Percentiles rank a stretch among this genome's conserved stretches.
These are phyloP conservation scores for Pseudopyrenochaeta lycopersici DNA, from an alignment of 2,329 filamentous ascomycete genomes.

Conservation along the genomic window DNA sequence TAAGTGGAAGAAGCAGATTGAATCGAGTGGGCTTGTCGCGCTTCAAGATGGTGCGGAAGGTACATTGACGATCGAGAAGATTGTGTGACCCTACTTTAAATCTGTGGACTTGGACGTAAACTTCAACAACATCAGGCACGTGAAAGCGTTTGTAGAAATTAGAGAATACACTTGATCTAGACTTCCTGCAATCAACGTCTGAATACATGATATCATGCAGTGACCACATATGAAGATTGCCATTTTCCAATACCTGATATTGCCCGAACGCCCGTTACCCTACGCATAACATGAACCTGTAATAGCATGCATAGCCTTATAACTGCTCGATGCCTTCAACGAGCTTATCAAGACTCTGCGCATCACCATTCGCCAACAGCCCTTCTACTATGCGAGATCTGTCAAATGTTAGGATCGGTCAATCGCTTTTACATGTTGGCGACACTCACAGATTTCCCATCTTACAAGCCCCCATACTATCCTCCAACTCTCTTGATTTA, in stretches of 20 bases:
- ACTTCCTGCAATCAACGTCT: no score
- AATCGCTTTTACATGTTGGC: background rate
- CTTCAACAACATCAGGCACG: background rate
- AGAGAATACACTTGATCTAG: no score
- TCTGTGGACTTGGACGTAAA: background rate
- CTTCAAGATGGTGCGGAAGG: slow-evolving; percentile 33
- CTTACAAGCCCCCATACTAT: slow-evolving; percentile 56
- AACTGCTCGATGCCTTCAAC: slow-evolving; percentile 56
- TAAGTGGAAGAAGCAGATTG: slow-evolving; percentile 80
- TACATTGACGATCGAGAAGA: slow-evolving; percentile 30
- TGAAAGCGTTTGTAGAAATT: background rate
- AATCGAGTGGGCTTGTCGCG: slow-evolving; percentile 59
- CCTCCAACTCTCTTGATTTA: slow-evolving; percentile 84
- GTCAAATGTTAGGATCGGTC: slow-evolving; percentile 18
- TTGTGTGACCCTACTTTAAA: slow-evolving; percentile 2
- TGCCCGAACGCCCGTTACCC: background rate
- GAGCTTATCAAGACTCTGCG: slow-evolving; percentile 48
- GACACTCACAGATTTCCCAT: slow-evolving; percentile 45
- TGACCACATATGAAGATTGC: no score
- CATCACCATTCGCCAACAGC: slow-evolving; percentile 34
- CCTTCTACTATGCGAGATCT: slow-evolving; percentile 35
- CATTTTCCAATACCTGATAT: background rate
- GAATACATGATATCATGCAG: no score
- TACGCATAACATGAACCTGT: background rate
- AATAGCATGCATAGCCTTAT: slow-evolving; percentile 21